Base-by-base conservation (phyloP, 2,329 filamentous ascomycete genomes). In the Penicillium sp. region DNA sequence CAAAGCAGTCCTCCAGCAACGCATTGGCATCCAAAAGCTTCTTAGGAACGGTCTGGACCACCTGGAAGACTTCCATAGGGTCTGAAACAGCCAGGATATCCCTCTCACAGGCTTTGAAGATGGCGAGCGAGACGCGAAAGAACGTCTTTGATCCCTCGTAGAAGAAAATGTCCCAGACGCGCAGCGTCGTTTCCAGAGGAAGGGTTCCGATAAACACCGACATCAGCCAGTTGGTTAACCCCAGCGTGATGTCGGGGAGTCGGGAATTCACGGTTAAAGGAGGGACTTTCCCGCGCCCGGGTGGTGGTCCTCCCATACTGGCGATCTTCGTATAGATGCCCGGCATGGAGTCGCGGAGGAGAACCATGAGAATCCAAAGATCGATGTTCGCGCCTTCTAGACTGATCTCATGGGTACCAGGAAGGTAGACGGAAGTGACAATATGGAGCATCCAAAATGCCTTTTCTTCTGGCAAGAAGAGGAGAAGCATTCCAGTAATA, bases 161-260 rank as follows among this genome's bases (percentile, higher is more conserved):
- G 62, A 95, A 94, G 59, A 96, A 89, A 1, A 87, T 79, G 54
- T 96, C 90, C 90, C 90, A 96, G 1, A 95, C 86, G 6, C 90
- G 83, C 12, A 95, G 75, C 0, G 89, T 90, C 12, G 84, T 87
- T 66, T 96, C 90, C 45, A 94, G 88, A 2, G 90, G 90, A 12
- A 96, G 70, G 0, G 86, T 94, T 36, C 89, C 88, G 44, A 95
- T 92, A 62, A 92, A 95, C 54, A 92, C 85, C 32, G 85, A 93
- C 90, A 96, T 95, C 64, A 96, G 93, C 90, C 90, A 96, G 3
- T 89, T 85, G 7, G 89, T 95, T 64, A 92, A 87, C 51, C 88
- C 93, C 4, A 96, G 75, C 0, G 86, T 92, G 49, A 96, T 90
- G 9, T 90, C 89, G 0, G 90, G 90, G 8, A 95, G 74, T 3